Conservation (phyloP, 441 rosid species). For the Populus hybrid region DNA sequence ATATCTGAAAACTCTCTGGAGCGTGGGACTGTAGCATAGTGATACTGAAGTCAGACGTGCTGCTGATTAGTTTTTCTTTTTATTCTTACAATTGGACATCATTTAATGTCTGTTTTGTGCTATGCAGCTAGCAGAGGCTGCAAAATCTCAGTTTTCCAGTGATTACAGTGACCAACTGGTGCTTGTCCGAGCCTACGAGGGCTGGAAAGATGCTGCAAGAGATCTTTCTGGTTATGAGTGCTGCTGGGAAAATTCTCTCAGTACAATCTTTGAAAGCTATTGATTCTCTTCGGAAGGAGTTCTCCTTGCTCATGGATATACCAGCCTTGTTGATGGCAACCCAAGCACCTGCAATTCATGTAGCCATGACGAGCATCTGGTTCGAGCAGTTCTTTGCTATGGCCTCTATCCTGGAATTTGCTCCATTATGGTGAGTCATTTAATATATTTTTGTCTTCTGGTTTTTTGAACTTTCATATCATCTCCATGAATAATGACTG, state of each 20-base stretch:
- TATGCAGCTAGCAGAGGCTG: conserved; percentile 80
- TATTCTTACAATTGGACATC: conserved; percentile 36
- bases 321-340: conserved; percentile 59
- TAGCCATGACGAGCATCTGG: conserved; percentile 53
- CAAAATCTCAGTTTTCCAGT: conserved; percentile 72
- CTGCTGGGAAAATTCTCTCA: conserved; percentile 87
- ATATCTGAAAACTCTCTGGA: not conserved
- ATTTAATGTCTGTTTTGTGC: conserved; percentile 40
- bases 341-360: conserved; percentile 42
- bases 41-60: not conserved
- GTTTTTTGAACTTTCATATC: not conserved
- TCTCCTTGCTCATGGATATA: conserved; percentile 68
- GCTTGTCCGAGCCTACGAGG: conserved; percentile 75
- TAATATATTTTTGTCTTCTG: not conserved
- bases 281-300: conserved; percentile 77
- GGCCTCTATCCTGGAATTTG: conserved; percentile 82
- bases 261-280: conserved; percentile 81
- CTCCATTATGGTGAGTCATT: conserved; percentile 71
- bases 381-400: conserved; percentile 78
- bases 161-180: conserved; percentile 85
- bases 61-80: not conserved
- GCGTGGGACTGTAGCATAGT: not conserved
- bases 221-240: conserved; percentile 67
- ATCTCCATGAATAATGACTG: not conserved
- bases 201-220: conserved; percentile 78